Percentiles rank a stretch among this genome's conserved stretches.
These are phyloP conservation scores for Lizonia empirigonia DNA, from an alignment of 2,329 filamentous ascomycete species.

Conservation along the genomic window DNA sequence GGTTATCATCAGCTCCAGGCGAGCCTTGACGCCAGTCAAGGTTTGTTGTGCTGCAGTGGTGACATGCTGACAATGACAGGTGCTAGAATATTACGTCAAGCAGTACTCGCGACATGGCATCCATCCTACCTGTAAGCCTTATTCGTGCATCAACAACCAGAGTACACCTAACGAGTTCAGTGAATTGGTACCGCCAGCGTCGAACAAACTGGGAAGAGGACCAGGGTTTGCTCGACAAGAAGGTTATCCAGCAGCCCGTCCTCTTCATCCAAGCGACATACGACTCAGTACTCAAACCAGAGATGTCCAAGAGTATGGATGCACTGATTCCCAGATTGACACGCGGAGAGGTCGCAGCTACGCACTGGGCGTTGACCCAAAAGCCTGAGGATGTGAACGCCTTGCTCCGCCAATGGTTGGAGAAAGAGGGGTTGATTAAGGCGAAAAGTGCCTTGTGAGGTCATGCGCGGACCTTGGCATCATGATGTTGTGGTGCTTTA, in stretches of 20 bases:
- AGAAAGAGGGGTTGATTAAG: slow-evolving; percentile 57
- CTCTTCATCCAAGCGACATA: slow-evolving; percentile 75
- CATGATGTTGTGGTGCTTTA: background rate
- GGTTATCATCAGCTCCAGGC: no score
- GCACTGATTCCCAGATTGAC: slow-evolving; percentile 68
- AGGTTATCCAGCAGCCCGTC: slow-evolving; percentile 55
- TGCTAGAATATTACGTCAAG: slow-evolving; percentile 73
- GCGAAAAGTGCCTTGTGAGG: slow-evolving; percentile 52
- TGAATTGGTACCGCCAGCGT: slow-evolving; percentile 86
- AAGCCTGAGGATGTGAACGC: slow-evolving; percentile 72
- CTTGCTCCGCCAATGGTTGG: slow-evolving; percentile 71
- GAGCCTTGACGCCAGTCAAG: background rate
- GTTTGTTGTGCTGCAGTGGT: background rate
- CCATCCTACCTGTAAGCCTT: slow-evolving; percentile 67
- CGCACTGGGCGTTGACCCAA: slow-evolving; percentile 86
- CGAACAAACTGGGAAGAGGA: slow-evolving; percentile 81
- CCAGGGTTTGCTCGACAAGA: slow-evolving; percentile 41
- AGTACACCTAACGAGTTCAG: slow-evolving; percentile 39
- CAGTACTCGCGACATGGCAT: slow-evolving; percentile 76
- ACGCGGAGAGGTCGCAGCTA: slow-evolving; percentile 67
- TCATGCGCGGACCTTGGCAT: background rate
- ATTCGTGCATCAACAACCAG: background rate
- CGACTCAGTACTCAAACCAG: slow-evolving; percentile 74
- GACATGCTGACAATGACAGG: slow-evolving; percentile 54
- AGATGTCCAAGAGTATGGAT: slow-evolving; percentile 75